These are phyloP conservation scores for Chalciporus pseudorubinellus DNA, from an alignment of 768 basidiomycete genomes.

Conservation along the genomic window DNA sequence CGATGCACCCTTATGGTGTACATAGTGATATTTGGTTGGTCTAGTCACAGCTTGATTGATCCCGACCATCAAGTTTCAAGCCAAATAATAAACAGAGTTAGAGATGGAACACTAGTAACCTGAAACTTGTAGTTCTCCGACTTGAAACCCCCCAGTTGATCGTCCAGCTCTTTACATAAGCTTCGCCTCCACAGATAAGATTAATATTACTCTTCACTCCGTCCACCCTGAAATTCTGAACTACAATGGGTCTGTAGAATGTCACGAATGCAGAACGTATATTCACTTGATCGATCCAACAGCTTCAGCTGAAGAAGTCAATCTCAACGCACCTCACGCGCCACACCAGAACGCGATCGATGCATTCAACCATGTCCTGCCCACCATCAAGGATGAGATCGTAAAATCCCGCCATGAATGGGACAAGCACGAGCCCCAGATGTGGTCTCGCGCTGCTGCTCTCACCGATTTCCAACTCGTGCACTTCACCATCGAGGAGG, in stretches of 20 bases:
- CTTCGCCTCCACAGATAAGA: slow-evolving; percentile 16
- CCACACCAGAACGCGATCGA: slow-evolving; percentile 61
- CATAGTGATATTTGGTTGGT: neutral
- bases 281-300: slow-evolving; percentile 12
- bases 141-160: too few relatives aligned
- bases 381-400: slow-evolving; percentile 62
- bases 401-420: slow-evolving; percentile 64
- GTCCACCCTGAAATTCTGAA: neutral
- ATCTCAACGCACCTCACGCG: slow-evolving; percentile 55
- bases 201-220: neutral
- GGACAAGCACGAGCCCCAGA: slow-evolving; percentile 55
- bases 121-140: too few relatives aligned
- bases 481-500: slow-evolving; percentile 45
- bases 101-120: too few relatives aligned
- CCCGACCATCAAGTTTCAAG: too few relatives aligned
- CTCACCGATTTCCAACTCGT: slow-evolving; percentile 54
- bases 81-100: too few relatives aligned
- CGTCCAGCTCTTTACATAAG: neutral
- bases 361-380: slow-evolving; percentile 58
- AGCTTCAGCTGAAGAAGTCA: slow-evolving; percentile 59
- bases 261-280: neutral
- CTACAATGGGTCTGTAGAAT: slow-evolving; percentile 26
- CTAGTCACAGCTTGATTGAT: too few relatives aligned
- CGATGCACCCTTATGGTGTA: neutral
- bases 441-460: slow-evolving; percentile 63